phyloP scores from a whole-genome alignment of 768 basidiomycete species.

The Mycena epipterygia region DNA sequence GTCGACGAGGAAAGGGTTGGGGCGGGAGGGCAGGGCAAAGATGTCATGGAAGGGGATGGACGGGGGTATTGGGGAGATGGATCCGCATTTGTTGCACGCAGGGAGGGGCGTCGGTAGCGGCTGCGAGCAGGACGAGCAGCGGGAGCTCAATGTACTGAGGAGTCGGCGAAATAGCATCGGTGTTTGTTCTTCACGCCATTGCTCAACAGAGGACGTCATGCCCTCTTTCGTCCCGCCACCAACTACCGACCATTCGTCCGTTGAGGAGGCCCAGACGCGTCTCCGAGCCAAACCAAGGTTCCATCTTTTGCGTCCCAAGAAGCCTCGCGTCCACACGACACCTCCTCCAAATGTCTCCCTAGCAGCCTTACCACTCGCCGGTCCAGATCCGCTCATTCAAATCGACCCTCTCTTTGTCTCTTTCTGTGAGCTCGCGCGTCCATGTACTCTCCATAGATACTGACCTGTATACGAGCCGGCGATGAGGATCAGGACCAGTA shows the following conservation, averaged over 20 bases:
- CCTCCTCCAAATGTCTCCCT: conserved; percentile 25
- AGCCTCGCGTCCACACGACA: background rate
- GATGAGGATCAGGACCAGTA: conserved; percentile 65
- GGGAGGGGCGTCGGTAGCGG: conserved; percentile 75
- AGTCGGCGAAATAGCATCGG: conserved; percentile 14
- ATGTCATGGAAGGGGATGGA: conserved; percentile 75
- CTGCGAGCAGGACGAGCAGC: conserved; percentile 75
- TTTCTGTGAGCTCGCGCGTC: background rate
- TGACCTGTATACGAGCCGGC: conserved; percentile 42
- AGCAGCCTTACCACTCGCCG: conserved; percentile 20
- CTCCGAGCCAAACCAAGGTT: conserved; percentile 25
- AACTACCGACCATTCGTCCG: background rate
- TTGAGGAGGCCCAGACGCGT: conserved; percentile 10
- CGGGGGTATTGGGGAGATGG: conserved; percentile 70
- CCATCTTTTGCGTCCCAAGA: conserved; percentile 7
- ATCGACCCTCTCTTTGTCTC: conserved; percentile 11
- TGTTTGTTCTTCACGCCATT: too few species aligned
- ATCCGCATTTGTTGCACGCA: conserved; percentile 81
- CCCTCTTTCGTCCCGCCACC: background rate
- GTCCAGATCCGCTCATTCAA: conserved; percentile 30
- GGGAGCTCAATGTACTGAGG: conserved; percentile 10
- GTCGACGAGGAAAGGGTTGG: conserved; percentile 83
- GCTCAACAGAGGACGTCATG: too few species aligned
- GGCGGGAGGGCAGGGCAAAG: conserved; percentile 70
- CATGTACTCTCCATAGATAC: conserved; percentile 43